These are phyloP conservation scores for Straminergon stramineum DNA, from an alignment of 225 moss, liverwort and hornwort genomes.

Conservation along the genomic window DNA sequence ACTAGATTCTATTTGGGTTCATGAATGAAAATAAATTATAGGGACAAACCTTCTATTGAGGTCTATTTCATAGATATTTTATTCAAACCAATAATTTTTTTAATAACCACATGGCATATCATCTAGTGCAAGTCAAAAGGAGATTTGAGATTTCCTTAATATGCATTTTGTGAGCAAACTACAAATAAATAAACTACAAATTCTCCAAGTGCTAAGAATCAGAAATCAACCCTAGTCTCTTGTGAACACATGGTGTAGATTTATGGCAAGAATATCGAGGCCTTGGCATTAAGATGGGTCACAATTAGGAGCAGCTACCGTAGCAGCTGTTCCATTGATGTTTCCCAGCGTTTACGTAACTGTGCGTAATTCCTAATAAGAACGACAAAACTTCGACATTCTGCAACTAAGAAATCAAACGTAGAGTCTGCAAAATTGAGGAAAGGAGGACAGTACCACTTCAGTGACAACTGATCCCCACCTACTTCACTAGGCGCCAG, in stretches of 20 bases:
- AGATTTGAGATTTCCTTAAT: neutral
- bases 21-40: neutral
- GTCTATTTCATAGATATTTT: neutral
- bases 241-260: neutral
- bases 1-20: neutral
- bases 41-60: neutral
- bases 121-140: neutral
- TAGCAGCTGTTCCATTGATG: too few relatives aligned
- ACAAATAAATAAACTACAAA: neutral
- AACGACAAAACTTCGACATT: neutral
- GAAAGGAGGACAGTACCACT: neutral
- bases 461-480: neutral
- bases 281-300: neutral
- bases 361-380: neutral
- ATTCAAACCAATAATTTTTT: neutral
- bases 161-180: neutral
- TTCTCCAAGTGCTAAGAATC: neutral
- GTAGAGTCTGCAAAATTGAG: conserved; percentile 1
- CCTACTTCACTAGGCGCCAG: neutral
- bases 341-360: too few relatives aligned
- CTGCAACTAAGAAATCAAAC: neutral
- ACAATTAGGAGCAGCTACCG: too few relatives aligned
- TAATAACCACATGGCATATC: neutral
- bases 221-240: neutral
- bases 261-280: neutral